Conservation (phyloP, 495 filamentous ascomycete species). For the Amniculicola lignicola region DNA sequence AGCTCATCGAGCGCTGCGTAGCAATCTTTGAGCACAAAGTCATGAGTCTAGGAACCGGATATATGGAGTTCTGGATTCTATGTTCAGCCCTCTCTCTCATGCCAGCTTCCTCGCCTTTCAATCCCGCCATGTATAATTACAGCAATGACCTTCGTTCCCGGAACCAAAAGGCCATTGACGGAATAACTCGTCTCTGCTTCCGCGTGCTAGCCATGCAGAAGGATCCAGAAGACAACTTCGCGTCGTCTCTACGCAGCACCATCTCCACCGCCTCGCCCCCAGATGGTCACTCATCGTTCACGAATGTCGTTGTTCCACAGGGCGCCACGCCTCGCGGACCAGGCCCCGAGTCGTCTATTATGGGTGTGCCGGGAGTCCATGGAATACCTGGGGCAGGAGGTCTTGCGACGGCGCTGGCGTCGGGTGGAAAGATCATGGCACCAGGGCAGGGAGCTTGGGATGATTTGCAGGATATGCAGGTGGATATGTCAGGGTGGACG, state of each 20-base stretch:
- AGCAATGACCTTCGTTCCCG: conserved; percentile 14
- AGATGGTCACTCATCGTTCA: background rate
- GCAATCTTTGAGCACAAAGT: conserved; percentile 29
- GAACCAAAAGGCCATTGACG: conserved; percentile 12
- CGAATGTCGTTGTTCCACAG: background rate
- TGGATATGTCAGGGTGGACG: conserved; percentile 21
- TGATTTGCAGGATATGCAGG: conserved; percentile 20
- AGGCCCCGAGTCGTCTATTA: no score
- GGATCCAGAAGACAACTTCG: conserved; percentile 16
- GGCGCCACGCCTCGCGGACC: background rate
- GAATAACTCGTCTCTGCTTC: conserved; percentile 19
- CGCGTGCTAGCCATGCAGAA: conserved; percentile 29
- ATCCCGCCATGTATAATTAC: background rate
- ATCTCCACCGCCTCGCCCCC: background rate
- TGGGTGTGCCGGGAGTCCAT: no score
- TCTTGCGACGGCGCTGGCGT: background rate
- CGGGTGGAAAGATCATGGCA: background rate
- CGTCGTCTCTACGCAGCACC: conserved; percentile 1
- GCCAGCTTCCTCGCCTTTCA: conserved; percentile 8
- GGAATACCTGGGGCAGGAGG: no score
- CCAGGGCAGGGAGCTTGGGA: background rate
- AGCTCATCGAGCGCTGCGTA: conserved; percentile 14
- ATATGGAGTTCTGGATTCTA: conserved; percentile 33
- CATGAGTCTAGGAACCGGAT: conserved; percentile 31
- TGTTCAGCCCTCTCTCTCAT: conserved; percentile 16